Base-by-base conservation (phyloP, 352 stramenopile genomes). In the Pythium pyrilobum region DNA sequence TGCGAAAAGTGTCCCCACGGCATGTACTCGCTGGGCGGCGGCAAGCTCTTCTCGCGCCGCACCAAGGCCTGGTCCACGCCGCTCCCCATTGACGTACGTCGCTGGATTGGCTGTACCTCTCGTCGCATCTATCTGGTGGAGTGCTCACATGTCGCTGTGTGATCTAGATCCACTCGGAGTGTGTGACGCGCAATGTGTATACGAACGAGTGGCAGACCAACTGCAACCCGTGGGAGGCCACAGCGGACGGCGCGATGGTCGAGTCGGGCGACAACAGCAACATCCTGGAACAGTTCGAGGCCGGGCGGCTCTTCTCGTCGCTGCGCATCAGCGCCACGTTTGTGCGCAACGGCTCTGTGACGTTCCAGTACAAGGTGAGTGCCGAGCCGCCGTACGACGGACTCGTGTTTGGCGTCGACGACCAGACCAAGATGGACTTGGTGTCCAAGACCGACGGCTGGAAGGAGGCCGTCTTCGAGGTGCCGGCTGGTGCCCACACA, bases 361-460 rank as follows among this genome's bases (percentile, higher is more conserved):
- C 83, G 37, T 93, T 89, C 60, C 77, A 89, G 46, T 93, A 81
- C 59, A 64, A 66, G 0, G 80, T 93, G 37, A 80, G 87, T 36
- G 81, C 80, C 11, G 83, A 93, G 40, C 53, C 66, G 38, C 76
- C 77, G 23, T 91, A 86, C 56, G 81, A 93, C 60, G 83, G 83
- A 0, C 61, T 93, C 15, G 67, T 86, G 13, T 91, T 93, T 42
- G 73, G 80, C 50, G 64, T 93, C 3, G 78, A 91, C 40, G 77
- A 88, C 39, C 69, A 77, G 32, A 71, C 73, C 39, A 66, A 67
- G 9, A 72, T 77, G 25, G 52, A 59, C 6, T 49, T 89, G 3
- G 50, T 89, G 9, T 90, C 83, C 0, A 74, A 78, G 34, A 82
- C 80, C 5, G 69, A 89, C 38, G 83, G 75, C 0, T 93, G 81